phyloP scores from a whole-genome alignment of 208 protist species.

The Trichomonas vaginalis region DNA sequence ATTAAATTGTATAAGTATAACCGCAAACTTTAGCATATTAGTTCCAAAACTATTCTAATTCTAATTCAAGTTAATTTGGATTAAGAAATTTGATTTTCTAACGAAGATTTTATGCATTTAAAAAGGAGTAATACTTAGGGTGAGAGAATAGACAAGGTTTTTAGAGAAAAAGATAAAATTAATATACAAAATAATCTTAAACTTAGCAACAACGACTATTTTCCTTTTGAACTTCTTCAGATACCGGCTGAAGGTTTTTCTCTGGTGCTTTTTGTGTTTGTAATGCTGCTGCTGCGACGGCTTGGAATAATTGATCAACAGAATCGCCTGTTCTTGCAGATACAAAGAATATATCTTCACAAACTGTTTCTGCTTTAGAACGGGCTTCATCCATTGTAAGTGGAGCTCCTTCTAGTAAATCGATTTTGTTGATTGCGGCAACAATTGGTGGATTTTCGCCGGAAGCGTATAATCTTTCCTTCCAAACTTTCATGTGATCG shows the following conservation, averaged over 20 bases:
- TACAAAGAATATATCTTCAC: neutral
- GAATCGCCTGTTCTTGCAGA: neutral
- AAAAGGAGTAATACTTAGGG: too few species aligned
- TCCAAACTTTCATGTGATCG: neutral
- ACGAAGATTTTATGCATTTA: too few species aligned
- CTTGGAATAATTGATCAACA: neutral
- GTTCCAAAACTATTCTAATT: neutral
- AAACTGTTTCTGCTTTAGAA: neutral
- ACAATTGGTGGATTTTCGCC: neutral
- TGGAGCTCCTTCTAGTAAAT: neutral
- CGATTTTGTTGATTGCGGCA: neutral
- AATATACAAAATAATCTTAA: neutral
- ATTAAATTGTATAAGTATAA: too few species aligned
- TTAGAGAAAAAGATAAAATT: neutral
- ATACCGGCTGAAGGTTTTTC: neutral
- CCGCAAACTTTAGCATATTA: neutral
- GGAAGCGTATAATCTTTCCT: neutral
- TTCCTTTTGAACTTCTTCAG: neutral
- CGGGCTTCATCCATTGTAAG: neutral
- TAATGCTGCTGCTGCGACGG: neutral
- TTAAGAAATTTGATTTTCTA: too few species aligned
- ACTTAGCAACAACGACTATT: neutral
- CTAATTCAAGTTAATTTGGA: neutral
- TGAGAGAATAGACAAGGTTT: neutral
- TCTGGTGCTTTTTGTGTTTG: neutral